A percentile compares a stretch with the other conserved stretches of the same genome.
Evolutionary conservation across 805 yeast species (phyloP).

Genomic region (Barnettozyma siamensis): DNA sequence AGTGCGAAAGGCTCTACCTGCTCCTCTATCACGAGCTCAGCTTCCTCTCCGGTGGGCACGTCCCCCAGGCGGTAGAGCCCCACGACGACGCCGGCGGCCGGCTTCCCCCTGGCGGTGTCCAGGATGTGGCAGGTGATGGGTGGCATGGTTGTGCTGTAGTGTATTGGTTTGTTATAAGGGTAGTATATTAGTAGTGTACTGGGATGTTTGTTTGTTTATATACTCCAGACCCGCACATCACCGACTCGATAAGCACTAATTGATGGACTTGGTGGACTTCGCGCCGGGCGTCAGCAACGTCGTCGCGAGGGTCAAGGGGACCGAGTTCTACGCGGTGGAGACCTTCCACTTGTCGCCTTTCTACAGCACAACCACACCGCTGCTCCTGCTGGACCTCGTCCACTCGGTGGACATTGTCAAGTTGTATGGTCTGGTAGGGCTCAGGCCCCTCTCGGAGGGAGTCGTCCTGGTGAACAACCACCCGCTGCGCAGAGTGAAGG

Average conservation of each 20-base stretch:
- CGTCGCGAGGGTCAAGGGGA: slow-evolving; percentile 19
- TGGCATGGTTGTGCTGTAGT: slow-evolving; percentile 15
- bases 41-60: slow-evolving; percentile 11
- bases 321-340: slow-evolving; percentile 30
- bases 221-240: too few relatives aligned
- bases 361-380: slow-evolving; percentile 24
- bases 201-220: too few relatives aligned
- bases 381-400: slow-evolving; percentile 28
- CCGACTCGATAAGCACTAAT: neutral
- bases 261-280: slow-evolving; percentile 11
- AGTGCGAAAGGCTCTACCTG: slow-evolving; percentile 49
- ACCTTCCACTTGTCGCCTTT: slow-evolving; percentile 31
- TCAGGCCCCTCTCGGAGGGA: slow-evolving; percentile 9
- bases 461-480: slow-evolving; percentile 35
- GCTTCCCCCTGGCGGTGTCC: slow-evolving; percentile 79
- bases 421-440: slow-evolving; percentile 26
- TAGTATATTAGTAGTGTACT: too few relatives aligned
- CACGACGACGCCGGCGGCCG: slow-evolving; percentile 74
- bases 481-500: slow-evolving; percentile 32
- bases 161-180: too few relatives aligned
- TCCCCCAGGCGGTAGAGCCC: slow-evolving; percentile 39
- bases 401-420: slow-evolving; percentile 16
- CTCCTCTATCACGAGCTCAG: slow-evolving; percentile 27
- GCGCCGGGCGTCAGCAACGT: slow-evolving; percentile 26
- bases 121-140: slow-evolving; percentile 88